Evolutionary conservation across 2,329 filamentous ascomycete genomes (phyloP).

Genomic region (Plenodomus biglobosus): DNA sequence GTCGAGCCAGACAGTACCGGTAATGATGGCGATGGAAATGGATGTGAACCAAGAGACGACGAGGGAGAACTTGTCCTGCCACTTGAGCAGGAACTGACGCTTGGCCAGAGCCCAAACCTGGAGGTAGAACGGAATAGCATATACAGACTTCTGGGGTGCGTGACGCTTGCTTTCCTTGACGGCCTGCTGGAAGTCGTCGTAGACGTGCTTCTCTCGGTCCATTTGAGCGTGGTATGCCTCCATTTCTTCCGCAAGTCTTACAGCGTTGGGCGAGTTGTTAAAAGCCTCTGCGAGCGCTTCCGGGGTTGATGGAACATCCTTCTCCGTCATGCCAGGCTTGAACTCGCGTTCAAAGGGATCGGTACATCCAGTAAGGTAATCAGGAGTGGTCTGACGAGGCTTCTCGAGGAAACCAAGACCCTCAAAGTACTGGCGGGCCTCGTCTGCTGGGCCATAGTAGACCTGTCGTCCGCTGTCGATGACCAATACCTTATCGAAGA

Average conservation of each 20-base stretch:
- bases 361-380: constrained; percentile 80
- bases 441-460: constrained; percentile 69
- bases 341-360: constrained; percentile 83
- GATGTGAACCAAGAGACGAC: constrained; percentile 70
- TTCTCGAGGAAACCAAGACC: constrained; percentile 72
- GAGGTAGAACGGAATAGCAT: constrained; percentile 78
- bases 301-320: constrained; percentile 68
- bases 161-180: constrained; percentile 78
- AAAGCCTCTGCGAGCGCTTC: constrained; percentile 71
- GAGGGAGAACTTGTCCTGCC: constrained; percentile 81
- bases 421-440: constrained; percentile 75
- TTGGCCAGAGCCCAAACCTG: constrained; percentile 84
- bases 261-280: constrained; percentile 62
- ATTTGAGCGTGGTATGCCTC: constrained; percentile 65
- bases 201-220: constrained; percentile 64
- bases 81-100: constrained; percentile 81
- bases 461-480: constrained; percentile 75
- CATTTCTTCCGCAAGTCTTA: constrained; percentile 66
- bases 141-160: constrained; percentile 72
- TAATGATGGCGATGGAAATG: constrained; percentile 74
- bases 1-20: constrained; percentile 77
- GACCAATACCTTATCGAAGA: constrained; percentile 82
- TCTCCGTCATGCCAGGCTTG: constrained; percentile 63
- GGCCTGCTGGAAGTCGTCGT: constrained; percentile 75
- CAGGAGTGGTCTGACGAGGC: constrained; percentile 76